phyloP scores from a whole-genome alignment of 495 filamentous ascomycete genomes.

The Amphirosellinia nigrospora region DNA sequence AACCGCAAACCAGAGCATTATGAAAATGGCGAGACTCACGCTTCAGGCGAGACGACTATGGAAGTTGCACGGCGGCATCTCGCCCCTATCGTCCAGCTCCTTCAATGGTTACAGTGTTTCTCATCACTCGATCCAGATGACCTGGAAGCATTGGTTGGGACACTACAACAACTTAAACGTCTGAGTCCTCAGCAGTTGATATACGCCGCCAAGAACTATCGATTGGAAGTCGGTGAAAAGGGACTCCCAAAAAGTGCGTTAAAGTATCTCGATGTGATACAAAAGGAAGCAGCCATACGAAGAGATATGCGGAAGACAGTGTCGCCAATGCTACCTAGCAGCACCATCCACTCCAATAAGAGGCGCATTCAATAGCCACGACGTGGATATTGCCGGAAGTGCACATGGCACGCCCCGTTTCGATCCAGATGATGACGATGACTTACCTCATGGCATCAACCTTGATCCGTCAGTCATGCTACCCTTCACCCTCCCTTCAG shows the following conservation, averaged over 20 bases:
- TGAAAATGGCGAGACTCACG: conserved; percentile 84
- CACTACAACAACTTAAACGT: conserved; percentile 83
- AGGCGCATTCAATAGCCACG: conserved; percentile 44
- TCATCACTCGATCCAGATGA: conserved; percentile 91
- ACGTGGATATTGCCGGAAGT: conserved; percentile 32
- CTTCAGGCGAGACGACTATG: conserved; percentile 84
- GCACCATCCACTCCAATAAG: conserved; percentile 50
- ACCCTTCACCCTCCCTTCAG: conserved; percentile 91
- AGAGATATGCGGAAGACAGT: conserved; percentile 54
- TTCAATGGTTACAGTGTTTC: conserved; percentile 98
- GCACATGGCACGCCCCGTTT: conserved; percentile 39
- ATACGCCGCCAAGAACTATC: conserved; percentile 89
- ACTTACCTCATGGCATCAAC: conserved; percentile 71
- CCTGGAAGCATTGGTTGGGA: conserved; percentile 80
- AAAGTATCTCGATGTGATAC: conserved; percentile 83
- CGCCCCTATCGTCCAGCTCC: conserved; percentile 87
- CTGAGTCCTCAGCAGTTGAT: conserved; percentile 89
- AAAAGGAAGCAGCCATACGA: conserved; percentile 68
- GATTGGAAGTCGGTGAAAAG: conserved; percentile 94
- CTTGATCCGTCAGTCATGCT: conserved; percentile 91
- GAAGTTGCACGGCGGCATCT: conserved; percentile 85
- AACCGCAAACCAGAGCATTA: conserved; percentile 96
- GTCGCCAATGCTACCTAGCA: conserved; percentile 43
- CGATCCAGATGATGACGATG: conserved; percentile 61
- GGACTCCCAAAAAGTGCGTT: conserved; percentile 82